phyloP scores from a whole-genome alignment of 441 rosid species.

The Euphorbia celastroides region DNA sequence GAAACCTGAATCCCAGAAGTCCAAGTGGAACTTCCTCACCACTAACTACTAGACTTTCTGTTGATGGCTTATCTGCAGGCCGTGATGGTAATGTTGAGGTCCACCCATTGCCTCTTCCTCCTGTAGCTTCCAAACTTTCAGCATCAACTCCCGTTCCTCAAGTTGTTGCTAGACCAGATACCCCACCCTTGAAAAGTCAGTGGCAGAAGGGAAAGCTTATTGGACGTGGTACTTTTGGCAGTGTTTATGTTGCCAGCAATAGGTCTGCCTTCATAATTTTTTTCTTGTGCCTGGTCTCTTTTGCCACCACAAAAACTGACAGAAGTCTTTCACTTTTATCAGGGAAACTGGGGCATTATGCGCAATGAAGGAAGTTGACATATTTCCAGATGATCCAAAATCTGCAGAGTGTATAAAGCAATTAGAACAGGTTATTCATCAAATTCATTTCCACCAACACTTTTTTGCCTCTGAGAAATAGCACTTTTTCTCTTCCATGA shows the following conservation, averaged over 20 bases:
- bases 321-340: conserved; percentile 18
- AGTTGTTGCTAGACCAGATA: conserved; percentile 42
- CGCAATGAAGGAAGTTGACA: conserved; percentile 94
- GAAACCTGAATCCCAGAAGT: no score
- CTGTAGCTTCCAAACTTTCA: conserved; percentile 48
- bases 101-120: conserved; percentile 94
- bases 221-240: conserved; percentile 96
- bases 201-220: conserved; percentile 93
- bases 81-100: conserved; percentile 34
- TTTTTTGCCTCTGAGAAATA: no score
- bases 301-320: conserved; percentile 18
- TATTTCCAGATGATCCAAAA: conserved; percentile 87
- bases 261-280: conserved; percentile 34
- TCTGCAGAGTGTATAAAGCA: conserved; percentile 80
- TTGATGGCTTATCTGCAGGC: no score
- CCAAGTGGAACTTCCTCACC: no score
- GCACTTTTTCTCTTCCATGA: no score
- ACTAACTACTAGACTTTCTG: no score
- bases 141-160: conserved; percentile 33
- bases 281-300: conserved; percentile 6
- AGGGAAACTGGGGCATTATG: conserved; percentile 93
- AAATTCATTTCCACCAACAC: conserved; percentile 8
- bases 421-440: conserved; percentile 62
- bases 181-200: conserved; percentile 40
- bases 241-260: conserved; percentile 87